A percentile compares a stretch with the other conserved stretches of the same genome.
phyloP scores from a whole-genome alignment of 176 grass and related monocot species.

The Aegilops sharonensis region DNA sequence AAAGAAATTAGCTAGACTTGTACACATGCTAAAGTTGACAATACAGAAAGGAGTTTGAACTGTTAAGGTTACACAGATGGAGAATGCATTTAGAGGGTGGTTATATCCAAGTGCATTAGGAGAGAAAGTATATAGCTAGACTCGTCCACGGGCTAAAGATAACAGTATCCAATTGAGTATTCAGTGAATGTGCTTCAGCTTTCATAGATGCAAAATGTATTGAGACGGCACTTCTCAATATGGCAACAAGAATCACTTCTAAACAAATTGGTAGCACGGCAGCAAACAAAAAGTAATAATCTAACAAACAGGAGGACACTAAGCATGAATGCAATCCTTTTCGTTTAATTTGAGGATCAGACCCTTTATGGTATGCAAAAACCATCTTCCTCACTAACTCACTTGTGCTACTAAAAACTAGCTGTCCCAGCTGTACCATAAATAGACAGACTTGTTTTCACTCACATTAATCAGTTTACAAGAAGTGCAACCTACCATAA shows the following conservation, averaged over 20 bases:
- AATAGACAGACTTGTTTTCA: slow-evolving; percentile 2
- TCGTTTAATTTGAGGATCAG: background rate
- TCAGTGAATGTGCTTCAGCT: background rate
- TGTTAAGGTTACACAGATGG: background rate
- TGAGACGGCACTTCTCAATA: background rate
- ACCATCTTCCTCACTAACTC: background rate
- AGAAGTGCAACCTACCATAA: background rate
- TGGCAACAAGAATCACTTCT: background rate
- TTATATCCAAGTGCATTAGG: background rate
- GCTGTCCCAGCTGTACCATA: background rate
- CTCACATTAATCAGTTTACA: background rate
- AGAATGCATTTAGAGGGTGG: background rate
- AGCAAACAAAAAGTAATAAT: background rate
- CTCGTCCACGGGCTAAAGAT: background rate
- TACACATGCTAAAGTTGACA: background rate
- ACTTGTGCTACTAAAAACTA: background rate
- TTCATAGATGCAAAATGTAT: background rate
- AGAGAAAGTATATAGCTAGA: background rate
- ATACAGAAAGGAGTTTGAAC: background rate
- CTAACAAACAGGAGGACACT: background rate
- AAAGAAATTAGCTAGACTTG: background rate
- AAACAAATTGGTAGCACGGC: background rate
- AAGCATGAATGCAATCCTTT: background rate
- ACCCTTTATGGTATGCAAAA: background rate
- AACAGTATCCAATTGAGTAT: background rate